Evolutionary conservation across 805 yeast genomes (phyloP), one percentile per base, ranked within the genome.

Genomic region (Myxozyma neglecta): DNA sequence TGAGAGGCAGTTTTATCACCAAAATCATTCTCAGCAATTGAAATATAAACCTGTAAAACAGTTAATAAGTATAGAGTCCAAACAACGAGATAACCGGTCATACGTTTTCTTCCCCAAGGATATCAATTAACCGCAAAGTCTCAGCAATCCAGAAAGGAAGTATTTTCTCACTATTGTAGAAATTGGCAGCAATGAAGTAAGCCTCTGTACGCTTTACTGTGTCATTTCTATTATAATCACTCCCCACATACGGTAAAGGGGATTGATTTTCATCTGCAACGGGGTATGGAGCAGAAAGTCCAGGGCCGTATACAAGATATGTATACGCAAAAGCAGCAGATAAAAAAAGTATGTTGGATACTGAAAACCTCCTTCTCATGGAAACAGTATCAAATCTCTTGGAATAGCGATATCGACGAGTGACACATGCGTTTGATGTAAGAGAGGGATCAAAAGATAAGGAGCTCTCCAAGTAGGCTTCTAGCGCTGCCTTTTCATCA

Each of bases 21-120:
- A 6, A 63, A 62, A n/a, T 62, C 66, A 32, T 62, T 62, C 36
- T 62, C 66, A 7, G 63, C 29, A 9, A 62, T 20, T 16, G 66
- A 62, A 24, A 62, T 13, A 36, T 55, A 59, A 10, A 61, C 61
- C 64, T 61, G 9, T 11, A 39, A 6, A 44, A 6, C 20, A n/a
- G 39, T 32, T 34, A 14, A 10, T 18, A 46, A 20, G 7, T 13
- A 14, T 1, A 18, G 6, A n/a, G 11, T 44, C 6, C 16, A 10
- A 13, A 16, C 45, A 16, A 7, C 9, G 4, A n/a, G 13, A 8
- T 3, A 18, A 42, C 3, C 1, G n/a, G 20, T 16, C 61, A 20
- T 44, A 61, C 66, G 39, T 62, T 59, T n/a, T 62, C 36, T 40
- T 55, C 54, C 3, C 66, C 66, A n/a, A 62, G 55, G 13, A 51